Evolutionary conservation across 768 basidiomycete species (phyloP).

Genomic region (Termitomyces sp.): DNA sequence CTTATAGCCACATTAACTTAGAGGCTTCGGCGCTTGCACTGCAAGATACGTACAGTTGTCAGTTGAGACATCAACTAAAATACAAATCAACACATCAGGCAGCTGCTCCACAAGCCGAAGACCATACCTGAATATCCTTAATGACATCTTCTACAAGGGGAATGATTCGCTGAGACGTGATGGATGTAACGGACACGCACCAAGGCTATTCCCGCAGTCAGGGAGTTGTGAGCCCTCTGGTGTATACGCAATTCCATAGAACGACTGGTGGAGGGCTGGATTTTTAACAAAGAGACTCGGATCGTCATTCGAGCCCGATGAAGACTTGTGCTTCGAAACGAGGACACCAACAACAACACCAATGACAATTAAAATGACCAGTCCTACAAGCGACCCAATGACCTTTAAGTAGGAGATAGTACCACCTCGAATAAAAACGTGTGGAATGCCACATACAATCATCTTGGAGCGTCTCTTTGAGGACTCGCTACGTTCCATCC

Average conservation of each 20-base stretch:
- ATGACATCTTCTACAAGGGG: conserved; percentile 46
- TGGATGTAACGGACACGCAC: conserved; percentile 20
- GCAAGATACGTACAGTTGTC: conserved; percentile 41
- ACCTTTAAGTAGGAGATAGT: conserved; percentile 28
- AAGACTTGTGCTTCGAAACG: conserved; percentile 35
- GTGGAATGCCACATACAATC: conserved; percentile 12
- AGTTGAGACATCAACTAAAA: conserved; percentile 76
- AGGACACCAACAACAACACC: conserved; percentile 51
- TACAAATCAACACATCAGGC: not conserved
- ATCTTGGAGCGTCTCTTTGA: conserved; percentile 16
- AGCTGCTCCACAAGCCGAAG: not conserved
- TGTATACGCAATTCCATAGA: conserved; percentile 88
- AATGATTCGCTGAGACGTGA: not conserved
- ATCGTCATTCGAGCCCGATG: conserved; percentile 34
- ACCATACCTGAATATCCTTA: conserved; percentile 61
- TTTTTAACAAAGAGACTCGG: conserved; percentile 77
- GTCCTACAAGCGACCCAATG: conserved; percentile 32
- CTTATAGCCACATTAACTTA: conserved; percentile 18
- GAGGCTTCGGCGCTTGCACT: conserved; percentile 1
- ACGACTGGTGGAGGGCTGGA: conserved; percentile 57
- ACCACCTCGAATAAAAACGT: not conserved
- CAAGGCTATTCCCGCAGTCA: conserved; percentile 51
- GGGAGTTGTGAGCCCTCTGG: conserved; percentile 71
- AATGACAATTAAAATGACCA: conserved; percentile 35
- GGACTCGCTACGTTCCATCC: conserved; percentile 11